phyloP scores from a whole-genome alignment of 2,329 filamentous ascomycete species.

The Botrytis deweyae region DNA sequence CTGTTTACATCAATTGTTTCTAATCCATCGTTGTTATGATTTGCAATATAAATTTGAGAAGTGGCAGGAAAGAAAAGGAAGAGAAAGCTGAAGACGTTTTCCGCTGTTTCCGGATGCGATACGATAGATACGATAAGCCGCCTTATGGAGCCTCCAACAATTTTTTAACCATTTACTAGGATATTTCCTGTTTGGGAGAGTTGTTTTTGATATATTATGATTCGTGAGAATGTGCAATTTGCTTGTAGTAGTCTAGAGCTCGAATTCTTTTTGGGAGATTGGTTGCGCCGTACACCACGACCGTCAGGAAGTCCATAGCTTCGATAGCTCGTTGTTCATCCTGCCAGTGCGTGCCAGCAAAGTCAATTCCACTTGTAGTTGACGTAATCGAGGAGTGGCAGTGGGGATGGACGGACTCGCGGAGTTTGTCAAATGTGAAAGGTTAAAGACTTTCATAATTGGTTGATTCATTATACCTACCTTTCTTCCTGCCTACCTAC shows the following conservation, averaged over 20 bases:
- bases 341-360: slow-evolving; percentile 10
- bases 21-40: not conserved
- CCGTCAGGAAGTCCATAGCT: not conserved
- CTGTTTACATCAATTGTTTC: not conserved
- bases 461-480: not conserved
- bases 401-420: not conserved
- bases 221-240: not conserved
- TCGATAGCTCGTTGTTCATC: slow-evolving; percentile 6
- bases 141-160: slow-evolving; percentile 7
- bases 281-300: not conserved
- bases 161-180: not conserved
- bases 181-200: not conserved
- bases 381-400: slow-evolving; percentile 14
- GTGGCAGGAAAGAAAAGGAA: slow-evolving; percentile 12
- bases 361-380: slow-evolving; percentile 4
- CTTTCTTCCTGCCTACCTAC: not conserved
- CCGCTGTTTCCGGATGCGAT: slow-evolving; percentile 15
- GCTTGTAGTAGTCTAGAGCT: not conserved
- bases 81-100: slow-evolving; percentile 6
- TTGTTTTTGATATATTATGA: not conserved
- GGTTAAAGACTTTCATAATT: not conserved
- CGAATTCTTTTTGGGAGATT: not conserved
- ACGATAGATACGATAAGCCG: slow-evolving; percentile 10
- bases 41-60: not conserved
- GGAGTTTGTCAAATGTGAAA: not conserved